phyloP scores from a whole-genome alignment of 1,284 basidiomycete species.

The Trichosporon faecale region DNA sequence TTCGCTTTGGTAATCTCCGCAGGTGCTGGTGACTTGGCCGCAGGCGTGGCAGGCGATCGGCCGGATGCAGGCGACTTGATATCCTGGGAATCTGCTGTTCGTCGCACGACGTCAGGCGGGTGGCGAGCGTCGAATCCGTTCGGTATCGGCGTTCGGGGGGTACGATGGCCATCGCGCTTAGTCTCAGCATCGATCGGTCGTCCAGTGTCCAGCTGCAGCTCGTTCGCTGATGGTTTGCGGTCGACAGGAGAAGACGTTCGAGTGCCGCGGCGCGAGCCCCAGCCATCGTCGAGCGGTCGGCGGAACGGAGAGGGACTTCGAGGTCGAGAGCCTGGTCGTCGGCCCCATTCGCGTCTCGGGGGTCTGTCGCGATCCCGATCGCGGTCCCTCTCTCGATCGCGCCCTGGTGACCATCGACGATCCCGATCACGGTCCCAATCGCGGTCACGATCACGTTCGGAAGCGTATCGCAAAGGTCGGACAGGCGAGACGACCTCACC shows the following conservation, averaged over 20 bases:
- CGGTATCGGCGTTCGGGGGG: background rate
- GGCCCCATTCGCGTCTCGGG: slow-evolving; percentile 19
- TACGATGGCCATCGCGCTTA: background rate
- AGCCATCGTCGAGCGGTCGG: slow-evolving; percentile 14
- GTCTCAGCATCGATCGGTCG: background rate
- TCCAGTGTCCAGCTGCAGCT: background rate
- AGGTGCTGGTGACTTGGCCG: background rate
- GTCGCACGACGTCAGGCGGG: background rate
- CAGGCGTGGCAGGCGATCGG: background rate
- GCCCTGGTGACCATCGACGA: slow-evolving; percentile 11
- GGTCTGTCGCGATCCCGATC: slow-evolving; percentile 22
- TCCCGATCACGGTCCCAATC: slow-evolving; percentile 25
- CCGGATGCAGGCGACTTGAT: background rate
- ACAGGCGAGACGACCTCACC: slow-evolving; percentile 47
- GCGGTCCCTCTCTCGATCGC: slow-evolving; percentile 19
- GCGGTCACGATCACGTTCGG: slow-evolving; percentile 26
- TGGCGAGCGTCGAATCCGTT: background rate
- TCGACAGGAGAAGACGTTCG: slow-evolving; percentile 4
- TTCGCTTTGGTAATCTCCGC: background rate
- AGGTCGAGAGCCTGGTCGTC: slow-evolving; percentile 18
- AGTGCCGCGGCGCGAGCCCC: slow-evolving; percentile 2
- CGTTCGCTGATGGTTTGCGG: slow-evolving; percentile 4
- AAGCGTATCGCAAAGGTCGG: slow-evolving; percentile 20
- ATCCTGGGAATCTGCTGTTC: background rate
- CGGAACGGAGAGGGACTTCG: slow-evolving; percentile 18